These are phyloP conservation scores for Yamadazyma phyllophila DNA, from an alignment of 805 yeast genomes.

Conservation along the genomic window DNA sequence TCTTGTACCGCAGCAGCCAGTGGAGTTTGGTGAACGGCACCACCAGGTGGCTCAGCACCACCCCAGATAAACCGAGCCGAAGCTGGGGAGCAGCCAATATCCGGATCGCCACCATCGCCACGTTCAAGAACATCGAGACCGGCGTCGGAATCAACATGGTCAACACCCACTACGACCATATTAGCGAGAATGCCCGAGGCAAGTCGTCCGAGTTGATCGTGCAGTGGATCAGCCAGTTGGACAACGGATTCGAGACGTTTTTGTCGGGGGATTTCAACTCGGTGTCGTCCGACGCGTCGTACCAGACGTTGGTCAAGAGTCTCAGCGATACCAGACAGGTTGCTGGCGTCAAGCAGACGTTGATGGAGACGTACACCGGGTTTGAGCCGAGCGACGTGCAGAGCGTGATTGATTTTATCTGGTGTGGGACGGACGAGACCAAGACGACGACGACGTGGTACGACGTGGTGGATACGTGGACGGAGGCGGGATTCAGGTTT, in stretches of 20 bases:
- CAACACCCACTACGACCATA: slow-evolving; percentile 53
- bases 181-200: slow-evolving; percentile 43
- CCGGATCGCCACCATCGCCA: slow-evolving; percentile 39
- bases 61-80: slow-evolving; percentile 50
- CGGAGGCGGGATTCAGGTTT: slow-evolving; percentile 31
- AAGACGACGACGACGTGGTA: slow-evolving; percentile 19
- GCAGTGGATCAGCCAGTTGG: slow-evolving; percentile 34
- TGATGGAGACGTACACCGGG: slow-evolving; percentile 41
- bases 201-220: slow-evolving; percentile 45
- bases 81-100: slow-evolving; percentile 39
- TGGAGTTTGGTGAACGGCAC: slow-evolving; percentile 40
- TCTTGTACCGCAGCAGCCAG: slow-evolving; percentile 37
- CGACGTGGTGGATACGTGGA: slow-evolving; percentile 33
- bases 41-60: slow-evolving; percentile 52
- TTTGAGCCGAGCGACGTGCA: slow-evolving; percentile 23
- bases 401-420: slow-evolving; percentile 39
- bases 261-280: slow-evolving; percentile 62
- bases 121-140: slow-evolving; percentile 19
- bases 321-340: slow-evolving; percentile 28
- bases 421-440: slow-evolving; percentile 20
- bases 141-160: slow-evolving; percentile 28
- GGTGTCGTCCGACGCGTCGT: slow-evolving; percentile 15
- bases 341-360: slow-evolving; percentile 17
- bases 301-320: slow-evolving; percentile 29
- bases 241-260: slow-evolving; percentile 35